These are phyloP conservation scores for Viridothelium virens DNA, from an alignment of 495 filamentous ascomycete species.

Conservation along the genomic window DNA sequence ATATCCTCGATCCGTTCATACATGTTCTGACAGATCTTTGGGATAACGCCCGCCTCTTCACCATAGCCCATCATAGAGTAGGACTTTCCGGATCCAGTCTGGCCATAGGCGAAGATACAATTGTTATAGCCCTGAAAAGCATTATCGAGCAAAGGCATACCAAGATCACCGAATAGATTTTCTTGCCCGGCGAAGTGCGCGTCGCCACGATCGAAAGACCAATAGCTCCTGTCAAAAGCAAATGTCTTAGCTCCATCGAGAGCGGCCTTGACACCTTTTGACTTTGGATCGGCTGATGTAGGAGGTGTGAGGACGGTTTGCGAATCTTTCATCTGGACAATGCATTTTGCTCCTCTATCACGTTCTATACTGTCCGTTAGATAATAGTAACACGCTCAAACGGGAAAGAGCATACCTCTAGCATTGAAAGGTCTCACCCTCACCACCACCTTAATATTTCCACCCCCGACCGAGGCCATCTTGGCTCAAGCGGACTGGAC, in stretches of 20 bases:
- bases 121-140: slow-evolving; percentile 99
- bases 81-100: slow-evolving; percentile 96
- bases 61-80: slow-evolving; percentile 99
- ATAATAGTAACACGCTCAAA: slow-evolving; percentile 19
- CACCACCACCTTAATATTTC: slow-evolving; percentile 99
- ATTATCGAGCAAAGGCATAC: slow-evolving; percentile 89
- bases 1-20: slow-evolving; percentile 73
- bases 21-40: slow-evolving; percentile 97
- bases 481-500: slow-evolving; percentile 19
- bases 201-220: slow-evolving; percentile 84
- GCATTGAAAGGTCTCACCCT: slow-evolving; percentile 84
- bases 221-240: slow-evolving; percentile 95
- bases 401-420: slow-evolving; percentile 57
- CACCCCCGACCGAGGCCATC: slow-evolving; percentile 74
- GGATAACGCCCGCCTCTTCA: slow-evolving; percentile 91
- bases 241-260: slow-evolving; percentile 81
- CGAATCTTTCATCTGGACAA: slow-evolving; percentile 88
- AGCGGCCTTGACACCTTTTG: slow-evolving; percentile 53
- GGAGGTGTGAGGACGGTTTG: slow-evolving; percentile 85
- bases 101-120: slow-evolving; percentile 99
- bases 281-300: slow-evolving; percentile 44
- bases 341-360: slow-evolving; percentile 90
- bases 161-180: slow-evolving; percentile 79
- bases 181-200: slow-evolving; percentile 84
- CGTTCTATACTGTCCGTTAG: slow-evolving; percentile 53